Evolutionary conservation across 1,284 basidiomycete species (phyloP), one percentile per base, ranked within the genome.

Genomic region (Ceratobasidium sp.): DNA sequence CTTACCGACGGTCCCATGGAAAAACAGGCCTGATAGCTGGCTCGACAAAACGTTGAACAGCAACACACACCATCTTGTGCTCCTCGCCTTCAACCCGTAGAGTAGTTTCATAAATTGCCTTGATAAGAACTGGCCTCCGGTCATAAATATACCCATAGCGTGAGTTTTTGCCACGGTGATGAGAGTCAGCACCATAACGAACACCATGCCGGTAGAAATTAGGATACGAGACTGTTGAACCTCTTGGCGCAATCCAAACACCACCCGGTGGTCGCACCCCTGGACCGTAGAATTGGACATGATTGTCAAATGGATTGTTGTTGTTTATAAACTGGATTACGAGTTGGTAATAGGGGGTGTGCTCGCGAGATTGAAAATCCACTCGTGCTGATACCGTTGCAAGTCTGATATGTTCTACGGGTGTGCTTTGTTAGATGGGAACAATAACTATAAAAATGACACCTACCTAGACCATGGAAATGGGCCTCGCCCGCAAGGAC

Each of bases 401-500:
- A 20, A 53, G 51, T 18, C 18, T 20, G n/a, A 53, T 53, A n/a
- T 18, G 51, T 20, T 53, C 51, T 53, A 6, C 44, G 13, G 13
- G 13, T 6, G 13, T 13, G 44, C 13, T 46, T 6, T 13, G 44
- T 46, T 13, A 46, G 44, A 13, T 46, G 6, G 7, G 44, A 13
- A 6, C 6, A 46, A 13, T 46, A 6, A 46, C 44, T n/a, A n/a
- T n/a, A 46, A 46, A 46, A 46, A 6, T 13, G 44, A 6, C 44
- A 18, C 40, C 6, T 64, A 64, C 63, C 39, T 64, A 42, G 63
- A 5, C 39, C 63, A 39, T 64, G 63, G 12, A 64, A 64, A 7
- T 33, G 39, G 3, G 39, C 63, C 33, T 64, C 63, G 33, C 63
- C 63, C 6, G 63, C 63, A n/a, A 64, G 39, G 20, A 64, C 63